Percentiles rank a stretch among this genome's conserved stretches.
Conservation (phyloP, 495 filamentous ascomycete genomes). For the Hypomontagnella submonticulosa region DNA sequence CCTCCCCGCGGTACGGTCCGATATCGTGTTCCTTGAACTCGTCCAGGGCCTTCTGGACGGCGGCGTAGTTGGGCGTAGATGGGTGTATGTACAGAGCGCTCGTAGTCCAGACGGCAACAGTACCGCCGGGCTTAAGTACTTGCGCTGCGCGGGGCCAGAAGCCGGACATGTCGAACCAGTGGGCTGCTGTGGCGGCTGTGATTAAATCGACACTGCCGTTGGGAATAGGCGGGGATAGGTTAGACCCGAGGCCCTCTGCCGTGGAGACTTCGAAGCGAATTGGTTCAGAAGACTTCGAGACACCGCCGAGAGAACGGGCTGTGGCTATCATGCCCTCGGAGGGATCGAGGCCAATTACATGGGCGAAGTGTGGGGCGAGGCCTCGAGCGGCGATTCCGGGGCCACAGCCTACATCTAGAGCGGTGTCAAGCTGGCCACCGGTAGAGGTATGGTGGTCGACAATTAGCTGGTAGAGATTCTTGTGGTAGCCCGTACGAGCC, state of each 20-base stretch:
- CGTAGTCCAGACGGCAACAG: slow-evolving; percentile 13
- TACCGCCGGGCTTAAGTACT: slow-evolving; percentile 20
- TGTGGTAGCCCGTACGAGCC: not conserved
- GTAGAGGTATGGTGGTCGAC: slow-evolving; percentile 6
- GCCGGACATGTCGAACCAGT: slow-evolving; percentile 20
- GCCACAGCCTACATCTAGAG: slow-evolving; percentile 9
- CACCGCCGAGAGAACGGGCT: slow-evolving; percentile 15
- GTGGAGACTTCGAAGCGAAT: slow-evolving; percentile 19
- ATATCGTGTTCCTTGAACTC: not conserved
- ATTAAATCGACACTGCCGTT: slow-evolving; percentile 14
- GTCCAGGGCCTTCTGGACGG: slow-evolving; percentile 2
- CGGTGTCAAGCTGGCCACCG: slow-evolving; percentile 9
- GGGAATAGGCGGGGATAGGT: slow-evolving; percentile 4
- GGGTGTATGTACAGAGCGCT: slow-evolving; percentile 1
- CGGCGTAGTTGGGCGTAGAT: slow-evolving; percentile 6
- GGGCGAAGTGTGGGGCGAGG: slow-evolving; percentile 1
- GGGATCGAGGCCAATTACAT: slow-evolving; percentile 16
- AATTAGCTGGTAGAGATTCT: slow-evolving; percentile 1
- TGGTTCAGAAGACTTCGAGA: slow-evolving; percentile 6
- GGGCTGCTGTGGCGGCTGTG: slow-evolving; percentile 16
- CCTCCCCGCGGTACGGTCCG: not conserved
- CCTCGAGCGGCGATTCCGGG: slow-evolving; percentile 9
- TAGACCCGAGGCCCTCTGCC: slow-evolving; percentile 11
- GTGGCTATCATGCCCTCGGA: slow-evolving; percentile 21
- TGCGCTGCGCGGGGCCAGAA: slow-evolving; percentile 22